phyloP scores from a whole-genome alignment of 2,329 filamentous ascomycete genomes.

The Periglandula ipomoeae region DNA sequence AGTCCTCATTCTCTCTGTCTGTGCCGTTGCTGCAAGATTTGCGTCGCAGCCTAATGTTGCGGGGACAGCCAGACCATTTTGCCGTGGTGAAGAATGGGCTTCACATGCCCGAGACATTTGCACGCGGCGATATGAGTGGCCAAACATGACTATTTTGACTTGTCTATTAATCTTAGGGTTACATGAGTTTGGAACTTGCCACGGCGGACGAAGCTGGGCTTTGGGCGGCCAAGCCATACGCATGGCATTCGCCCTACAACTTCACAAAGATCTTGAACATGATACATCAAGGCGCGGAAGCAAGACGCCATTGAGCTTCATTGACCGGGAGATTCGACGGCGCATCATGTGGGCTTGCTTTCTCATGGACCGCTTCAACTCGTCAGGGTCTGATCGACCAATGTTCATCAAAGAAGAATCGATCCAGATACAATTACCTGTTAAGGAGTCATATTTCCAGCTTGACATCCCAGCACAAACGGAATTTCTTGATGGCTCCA shows the following conservation, averaged over 20 bases:
- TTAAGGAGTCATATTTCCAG: constrained; percentile 83
- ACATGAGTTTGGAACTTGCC: constrained; percentile 94
- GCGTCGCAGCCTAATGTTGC: constrained; percentile 77
- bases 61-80: constrained; percentile 62
- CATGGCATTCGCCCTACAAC: constrained; percentile 92
- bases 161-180: constrained; percentile 81
- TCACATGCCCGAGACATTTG: constrained; percentile 80
- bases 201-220: constrained; percentile 92
- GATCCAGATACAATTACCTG: constrained; percentile 79
- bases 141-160: constrained; percentile 91
- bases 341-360: constrained; percentile 98
- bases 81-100: constrained; percentile 88
- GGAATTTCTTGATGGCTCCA: constrained; percentile 67
- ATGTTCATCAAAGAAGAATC: constrained; percentile 86
- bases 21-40: constrained; percentile 90
- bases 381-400: constrained; percentile 85
- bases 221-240: constrained; percentile 89
- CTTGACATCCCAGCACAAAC: constrained; percentile 85
- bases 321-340: constrained; percentile 84
- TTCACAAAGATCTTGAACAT: constrained; percentile 84
- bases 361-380: constrained; percentile 95
- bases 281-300: constrained; percentile 58
- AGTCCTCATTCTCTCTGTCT: constrained; percentile 86
- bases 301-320: constrained; percentile 66
- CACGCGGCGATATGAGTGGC: constrained; percentile 80